These are phyloP conservation scores for Eucalyptus brandiana DNA, from an alignment of 345 rosid genomes.

Conservation along the genomic window DNA sequence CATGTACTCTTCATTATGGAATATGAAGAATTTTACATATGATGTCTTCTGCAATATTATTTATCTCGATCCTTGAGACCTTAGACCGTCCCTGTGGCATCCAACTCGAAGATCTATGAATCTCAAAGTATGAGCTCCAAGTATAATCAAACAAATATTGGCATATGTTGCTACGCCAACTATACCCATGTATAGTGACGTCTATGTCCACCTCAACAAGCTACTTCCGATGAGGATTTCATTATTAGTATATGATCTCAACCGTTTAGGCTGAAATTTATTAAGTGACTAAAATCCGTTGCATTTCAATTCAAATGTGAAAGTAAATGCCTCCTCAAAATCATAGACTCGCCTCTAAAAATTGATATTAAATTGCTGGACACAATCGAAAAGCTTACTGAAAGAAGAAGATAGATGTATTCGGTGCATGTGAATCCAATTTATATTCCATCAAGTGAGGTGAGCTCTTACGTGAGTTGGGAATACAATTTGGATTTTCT, in stretches of 20 bases:
- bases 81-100: not conserved
- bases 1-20: not conserved
- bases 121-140: not conserved
- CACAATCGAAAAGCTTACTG: not conserved
- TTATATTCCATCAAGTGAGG: not conserved
- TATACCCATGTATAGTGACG: not conserved
- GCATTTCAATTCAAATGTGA: not conserved
- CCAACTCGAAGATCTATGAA: not conserved
- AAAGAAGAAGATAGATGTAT: not conserved
- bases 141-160: not conserved
- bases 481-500: not conserved
- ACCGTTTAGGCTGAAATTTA: not conserved
- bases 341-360: not conserved
- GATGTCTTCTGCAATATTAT: too few relatives aligned
- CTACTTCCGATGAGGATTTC: not conserved
- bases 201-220: not conserved
- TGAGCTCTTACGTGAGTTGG: not conserved
- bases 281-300: not conserved
- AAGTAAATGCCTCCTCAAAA: not conserved
- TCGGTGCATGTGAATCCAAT: not conserved
- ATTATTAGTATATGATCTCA: not conserved
- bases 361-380: too few relatives aligned
- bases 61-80: not conserved
- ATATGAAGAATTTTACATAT: too few relatives aligned
- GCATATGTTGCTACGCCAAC: not conserved